A percentile compares a stretch with the other conserved stretches of the same genome.
Conservation (phyloP, 2,329 filamentous ascomycete species). For the Mollisiaceae sp. region DNA sequence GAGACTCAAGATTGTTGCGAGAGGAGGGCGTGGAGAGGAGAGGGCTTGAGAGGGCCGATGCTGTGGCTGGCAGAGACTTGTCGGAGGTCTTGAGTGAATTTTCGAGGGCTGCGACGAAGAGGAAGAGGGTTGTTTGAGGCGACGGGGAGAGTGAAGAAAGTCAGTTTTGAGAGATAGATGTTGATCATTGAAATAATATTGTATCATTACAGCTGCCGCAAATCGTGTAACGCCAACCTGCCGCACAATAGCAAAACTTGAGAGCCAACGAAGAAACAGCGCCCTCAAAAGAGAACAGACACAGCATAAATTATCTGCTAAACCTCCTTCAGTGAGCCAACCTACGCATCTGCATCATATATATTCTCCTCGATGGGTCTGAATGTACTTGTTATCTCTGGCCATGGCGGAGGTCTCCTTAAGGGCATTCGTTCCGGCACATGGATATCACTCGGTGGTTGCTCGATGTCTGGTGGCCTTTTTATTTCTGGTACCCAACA, state of each 20-base stretch:
- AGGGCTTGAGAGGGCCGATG: neutral
- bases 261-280: too few species aligned
- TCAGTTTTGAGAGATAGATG: neutral
- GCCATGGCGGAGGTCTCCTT: neutral
- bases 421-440: too few species aligned
- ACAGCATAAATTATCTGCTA: too few species aligned
- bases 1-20: constrained; percentile 11
- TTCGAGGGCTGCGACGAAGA: neutral
- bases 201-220: too few species aligned
- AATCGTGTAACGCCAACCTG: too few species aligned
- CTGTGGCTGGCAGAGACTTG: neutral
- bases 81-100: neutral
- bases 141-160: neutral
- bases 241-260: too few species aligned
- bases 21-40: constrained; percentile 7
- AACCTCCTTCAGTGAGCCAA: neutral
- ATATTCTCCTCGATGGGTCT: neutral
- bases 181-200: too few species aligned
- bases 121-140: neutral
- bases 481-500: too few species aligned
- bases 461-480: neutral
- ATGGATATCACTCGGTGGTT: neutral
- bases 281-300: too few species aligned
- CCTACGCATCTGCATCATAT: neutral
- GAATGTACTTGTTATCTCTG: neutral